Base-by-base conservation (phyloP, 208 protist genomes). In the Acanthamoeba triangularis region DNA sequence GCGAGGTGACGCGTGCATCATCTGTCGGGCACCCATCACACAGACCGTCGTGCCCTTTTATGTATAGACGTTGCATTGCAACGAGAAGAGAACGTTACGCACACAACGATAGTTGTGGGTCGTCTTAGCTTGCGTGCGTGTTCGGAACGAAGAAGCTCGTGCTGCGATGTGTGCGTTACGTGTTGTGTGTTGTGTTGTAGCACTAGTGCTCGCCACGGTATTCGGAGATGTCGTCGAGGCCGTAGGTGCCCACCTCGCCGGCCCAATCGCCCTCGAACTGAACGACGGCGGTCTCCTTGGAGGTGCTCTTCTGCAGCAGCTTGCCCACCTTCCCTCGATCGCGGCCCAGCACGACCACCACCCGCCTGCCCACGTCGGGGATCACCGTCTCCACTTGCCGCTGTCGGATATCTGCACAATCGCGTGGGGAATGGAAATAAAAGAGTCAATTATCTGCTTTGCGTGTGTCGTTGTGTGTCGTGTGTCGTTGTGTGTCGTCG, bases 211-310 rank as follows among this genome's bases (percentile, higher is more conserved):
- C 82, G n/a, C 82, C 82, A 3, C 44, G 52, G 49, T 90, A 90
- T 56, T 90, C 44, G 35, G 82, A 90, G 30, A 90, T 63, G 82
- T 90, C 82, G 33, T 90, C 82, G 52, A 90, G 82, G 16, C 82
- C 8, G 54, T 44, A 90, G 82, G 44, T 65, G 54, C 54, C 52
- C 44, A 90, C 54, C 37, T 82, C 74, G 41, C 74, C 74, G 49
- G 82, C 54, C 82, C 44, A 65, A 25, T 90, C 82, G 54, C 52
- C 44, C 52, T 90, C 82, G 30, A 90, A 65, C 82, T 90, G 82
- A 14, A 90, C 82, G 14, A 90, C 82, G 25, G 82, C 82, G 18
- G 30, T 56, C 52, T 90, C 82, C 82, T 90, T 56, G 54, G 82
- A 90, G 25, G 54, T 67, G 54, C 82, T 56, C 82, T 65, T 56